Evolutionary conservation across 2,329 filamentous ascomycete species (phyloP), one percentile per base, ranked within the genome.

Genomic region (Colletotrichum tofieldiae): DNA sequence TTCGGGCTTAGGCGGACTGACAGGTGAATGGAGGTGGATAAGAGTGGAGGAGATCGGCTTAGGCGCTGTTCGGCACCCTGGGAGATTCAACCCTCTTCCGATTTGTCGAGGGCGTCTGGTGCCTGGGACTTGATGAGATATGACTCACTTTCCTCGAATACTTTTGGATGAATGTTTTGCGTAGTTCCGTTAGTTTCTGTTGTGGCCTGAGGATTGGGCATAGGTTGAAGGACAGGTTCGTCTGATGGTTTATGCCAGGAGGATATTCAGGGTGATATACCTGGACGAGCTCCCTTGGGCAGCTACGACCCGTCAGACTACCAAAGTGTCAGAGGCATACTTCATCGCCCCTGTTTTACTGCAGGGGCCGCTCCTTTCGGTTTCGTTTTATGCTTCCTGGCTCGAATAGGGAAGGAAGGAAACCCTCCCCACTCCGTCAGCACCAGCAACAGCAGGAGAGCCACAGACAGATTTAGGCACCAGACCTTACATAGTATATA

Each of bases 341-440:
- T 56, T 52, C 39, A 2, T 29, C 39, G n/a, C 39, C 55, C 41
- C 26, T 16, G 20, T 29, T 35, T 43, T 8, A 35, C 37, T 67
- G 67, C 67, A 71, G 63, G 63, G 62, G 55, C 23, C 35, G 29
- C 67, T 71, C 39, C 26, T 67, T 61, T 60, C 26, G 67, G 51
- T 29, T 58, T 68, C 65, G 35, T 56, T 47, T 32, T 32, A 63
- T 59, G 51, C 5, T 63, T 49, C 23, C 11, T 18, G 35, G 56
- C 49, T 62, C 56, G 45, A 62, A 58, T 52, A 29, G 64, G 49
- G 41, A 58, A 63, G 39, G 58, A 26, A 39, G 18, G 11, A 9
- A 18, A 32, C 16, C n/a, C 35, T 62, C 55, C 52, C 63, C 63
- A 67, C 55, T 67, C 47, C 11, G 20, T 37, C 52, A 55, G 52